Percentiles rank a stretch among this genome's conserved stretches.
phyloP scores from a whole-genome alignment of 371 early-diverging fungal genomes.

The Lichtheimia hyalospora region DNA sequence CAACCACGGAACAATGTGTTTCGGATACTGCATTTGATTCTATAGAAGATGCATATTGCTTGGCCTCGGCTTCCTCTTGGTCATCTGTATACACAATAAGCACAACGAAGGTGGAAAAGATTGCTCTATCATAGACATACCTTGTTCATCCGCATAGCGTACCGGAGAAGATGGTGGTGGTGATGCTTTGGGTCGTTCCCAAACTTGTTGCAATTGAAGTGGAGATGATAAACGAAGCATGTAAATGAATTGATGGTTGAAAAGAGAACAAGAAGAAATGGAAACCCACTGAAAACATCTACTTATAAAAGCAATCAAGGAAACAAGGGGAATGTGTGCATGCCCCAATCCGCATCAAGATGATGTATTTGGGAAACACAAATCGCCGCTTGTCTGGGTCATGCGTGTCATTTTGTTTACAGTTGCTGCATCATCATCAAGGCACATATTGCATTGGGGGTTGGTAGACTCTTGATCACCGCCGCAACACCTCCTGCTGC shows the following conservation, averaged over 20 bases:
- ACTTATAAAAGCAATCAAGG: slow-evolving; percentile 1
- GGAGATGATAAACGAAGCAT: slow-evolving; percentile 10
- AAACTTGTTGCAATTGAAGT: slow-evolving; percentile 12
- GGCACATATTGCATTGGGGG: not conserved
- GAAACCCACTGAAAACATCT: not conserved
- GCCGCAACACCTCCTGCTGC: too few species aligned
- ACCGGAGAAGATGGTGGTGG: not conserved
- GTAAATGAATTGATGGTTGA: not conserved
- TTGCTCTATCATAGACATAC: not conserved
- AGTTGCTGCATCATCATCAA: slow-evolving; percentile 5
- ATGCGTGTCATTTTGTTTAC: slow-evolving; percentile 42
- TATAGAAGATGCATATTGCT: not conserved
- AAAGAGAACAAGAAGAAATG: not conserved
- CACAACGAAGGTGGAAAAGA: not conserved
- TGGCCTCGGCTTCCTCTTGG: not conserved
- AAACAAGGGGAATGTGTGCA: slow-evolving; percentile 26
- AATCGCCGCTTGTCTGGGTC: slow-evolving; percentile 66
- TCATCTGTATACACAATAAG: not conserved
- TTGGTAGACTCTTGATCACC: too few species aligned
- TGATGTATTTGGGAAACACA: too few species aligned
- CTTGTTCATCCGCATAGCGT: not conserved
- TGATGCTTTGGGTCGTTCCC: slow-evolving; percentile 9
- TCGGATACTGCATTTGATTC: slow-evolving; percentile 1
- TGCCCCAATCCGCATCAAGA: too few species aligned
- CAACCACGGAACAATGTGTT: not conserved